phyloP scores from a whole-genome alignment of 192 early-diverging fungal species.

The Physocladia obscura region DNA sequence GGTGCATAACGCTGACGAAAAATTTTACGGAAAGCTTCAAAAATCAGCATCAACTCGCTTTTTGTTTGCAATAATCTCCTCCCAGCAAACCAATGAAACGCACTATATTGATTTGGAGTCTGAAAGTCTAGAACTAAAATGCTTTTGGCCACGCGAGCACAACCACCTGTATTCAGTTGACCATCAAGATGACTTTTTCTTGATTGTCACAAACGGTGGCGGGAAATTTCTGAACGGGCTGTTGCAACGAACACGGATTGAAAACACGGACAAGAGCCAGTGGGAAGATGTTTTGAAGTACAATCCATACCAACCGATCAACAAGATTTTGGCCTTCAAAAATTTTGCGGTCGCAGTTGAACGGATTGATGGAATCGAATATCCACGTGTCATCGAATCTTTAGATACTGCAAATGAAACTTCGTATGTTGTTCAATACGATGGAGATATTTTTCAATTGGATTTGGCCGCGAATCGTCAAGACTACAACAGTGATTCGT shows the following conservation, averaged over 20 bases:
- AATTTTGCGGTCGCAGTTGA: constrained; percentile 29
- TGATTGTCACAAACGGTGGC: constrained; percentile 44
- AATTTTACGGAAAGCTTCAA: constrained; percentile 34
- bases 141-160: constrained; percentile 40
- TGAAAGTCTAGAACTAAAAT: background rate
- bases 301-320: constrained; percentile 35
- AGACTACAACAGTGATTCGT: constrained; percentile 30
- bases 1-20: constrained; percentile 43
- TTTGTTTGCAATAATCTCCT: constrained; percentile 28
- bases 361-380: constrained; percentile 28
- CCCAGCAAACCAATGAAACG: constrained; percentile 25
- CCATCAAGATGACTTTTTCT: constrained; percentile 45
- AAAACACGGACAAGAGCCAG: background rate
- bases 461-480: constrained; percentile 16
- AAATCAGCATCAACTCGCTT: constrained; percentile 39
- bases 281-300: constrained; percentile 49
- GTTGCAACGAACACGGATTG: constrained; percentile 18
- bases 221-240: constrained; percentile 47
- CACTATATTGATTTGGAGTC: constrained; percentile 6
- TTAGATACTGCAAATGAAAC: background rate
- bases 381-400: constrained; percentile 18
- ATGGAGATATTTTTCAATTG: constrained; percentile 34
- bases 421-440: constrained; percentile 32
- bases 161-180: constrained; percentile 43
- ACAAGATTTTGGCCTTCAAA: constrained; percentile 26